Evolutionary conservation across 2,329 filamentous ascomycete genomes (phyloP).

Genomic region (Malbranchea zuffiana): DNA sequence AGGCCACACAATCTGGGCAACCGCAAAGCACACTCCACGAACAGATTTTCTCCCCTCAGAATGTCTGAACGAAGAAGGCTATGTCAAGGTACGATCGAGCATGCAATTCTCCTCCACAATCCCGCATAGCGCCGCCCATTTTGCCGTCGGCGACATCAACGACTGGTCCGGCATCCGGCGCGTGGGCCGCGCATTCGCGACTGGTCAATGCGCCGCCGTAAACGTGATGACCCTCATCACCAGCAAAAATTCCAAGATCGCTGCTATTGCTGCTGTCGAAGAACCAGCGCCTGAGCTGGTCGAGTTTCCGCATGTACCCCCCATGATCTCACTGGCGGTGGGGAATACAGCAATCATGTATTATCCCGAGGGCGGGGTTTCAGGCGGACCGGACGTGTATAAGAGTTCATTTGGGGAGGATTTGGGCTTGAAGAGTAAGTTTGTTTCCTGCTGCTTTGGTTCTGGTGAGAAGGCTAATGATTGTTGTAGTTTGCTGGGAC

Average conservation of each 20-base stretch:
- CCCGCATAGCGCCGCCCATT: background rate
- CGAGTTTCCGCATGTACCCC: background rate
- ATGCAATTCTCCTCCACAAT: constrained; percentile 1
- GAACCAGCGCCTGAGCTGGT: background rate
- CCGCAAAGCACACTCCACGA: background rate
- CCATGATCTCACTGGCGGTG: background rate
- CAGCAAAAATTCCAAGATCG: background rate
- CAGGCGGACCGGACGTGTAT: background rate
- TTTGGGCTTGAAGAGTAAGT: background rate
- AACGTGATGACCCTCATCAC: background rate
- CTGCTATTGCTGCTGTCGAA: background rate
- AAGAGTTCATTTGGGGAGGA: background rate
- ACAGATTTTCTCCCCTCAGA: background rate
- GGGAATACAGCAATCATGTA: background rate
- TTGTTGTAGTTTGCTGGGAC: background rate
- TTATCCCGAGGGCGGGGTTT: background rate
- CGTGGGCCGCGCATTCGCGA: background rate
- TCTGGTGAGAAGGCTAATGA: background rate
- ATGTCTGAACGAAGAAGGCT: background rate
- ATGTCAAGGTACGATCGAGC: background rate
- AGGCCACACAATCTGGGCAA: background rate
- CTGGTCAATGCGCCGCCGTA: background rate
- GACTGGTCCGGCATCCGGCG: background rate
- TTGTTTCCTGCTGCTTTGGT: background rate
- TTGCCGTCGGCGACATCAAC: background rate